Evolutionary conservation across 441 rosid species (phyloP).

Genomic region (Adansonia rubrostipa): DNA sequence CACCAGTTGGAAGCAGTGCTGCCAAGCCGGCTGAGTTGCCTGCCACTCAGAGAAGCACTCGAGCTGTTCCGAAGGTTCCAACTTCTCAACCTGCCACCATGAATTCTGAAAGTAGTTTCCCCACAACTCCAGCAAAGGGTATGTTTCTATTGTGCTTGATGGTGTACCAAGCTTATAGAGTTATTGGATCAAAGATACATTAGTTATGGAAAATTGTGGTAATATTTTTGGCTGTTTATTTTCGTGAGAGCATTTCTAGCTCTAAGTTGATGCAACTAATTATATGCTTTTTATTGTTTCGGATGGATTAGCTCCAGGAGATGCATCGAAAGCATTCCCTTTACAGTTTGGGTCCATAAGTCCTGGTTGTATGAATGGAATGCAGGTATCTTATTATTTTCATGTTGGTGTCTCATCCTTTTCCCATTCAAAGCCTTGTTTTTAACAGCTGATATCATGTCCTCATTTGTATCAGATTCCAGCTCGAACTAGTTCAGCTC

Average conservation of each 20-base stretch:
- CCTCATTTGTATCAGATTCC: conserved; percentile 64
- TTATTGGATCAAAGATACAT: background rate
- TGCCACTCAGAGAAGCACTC: too few species aligned
- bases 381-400: conserved; percentile 50
- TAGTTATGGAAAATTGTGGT: background rate
- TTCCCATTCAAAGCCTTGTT: background rate
- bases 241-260: background rate
- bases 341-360: conserved; percentile 91
- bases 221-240: background rate
- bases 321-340: conserved; percentile 65
- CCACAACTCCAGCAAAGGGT: too few species aligned
- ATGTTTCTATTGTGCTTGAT: too few species aligned
- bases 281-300: background rate
- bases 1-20: too few species aligned
- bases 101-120: too few species aligned
- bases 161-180: too few species aligned
- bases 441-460: conserved; percentile 29
- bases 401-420: background rate
- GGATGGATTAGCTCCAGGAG: conserved; percentile 51
- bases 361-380: conserved; percentile 81
- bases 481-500: conserved; percentile 96
- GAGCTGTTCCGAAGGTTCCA: too few species aligned
- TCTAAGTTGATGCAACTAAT: background rate
- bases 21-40: too few species aligned
- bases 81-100: too few species aligned